Percentiles rank a stretch among this genome's conserved stretches.
These are phyloP conservation scores for Trichoderma koningii DNA, from an alignment of 2,329 filamentous ascomycete genomes.

Conservation along the genomic window DNA sequence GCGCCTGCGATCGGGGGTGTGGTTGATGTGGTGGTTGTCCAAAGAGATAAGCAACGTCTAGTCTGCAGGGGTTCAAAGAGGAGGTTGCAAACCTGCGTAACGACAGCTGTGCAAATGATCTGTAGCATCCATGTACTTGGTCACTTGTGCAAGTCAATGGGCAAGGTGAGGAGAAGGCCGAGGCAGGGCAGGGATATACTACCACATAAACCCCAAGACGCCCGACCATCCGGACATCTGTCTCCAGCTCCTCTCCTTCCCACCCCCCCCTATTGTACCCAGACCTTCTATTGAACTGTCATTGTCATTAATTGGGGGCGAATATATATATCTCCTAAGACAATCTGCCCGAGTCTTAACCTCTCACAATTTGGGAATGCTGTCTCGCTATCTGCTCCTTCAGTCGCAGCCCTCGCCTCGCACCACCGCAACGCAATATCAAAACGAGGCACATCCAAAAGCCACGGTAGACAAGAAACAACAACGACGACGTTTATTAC, in stretches of 20 bases:
- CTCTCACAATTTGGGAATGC: slow-evolving; percentile 6
- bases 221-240: background rate
- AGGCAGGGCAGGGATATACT: slow-evolving; percentile 2
- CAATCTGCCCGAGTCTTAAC: background rate
- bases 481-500: background rate
- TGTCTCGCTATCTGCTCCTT: background rate
- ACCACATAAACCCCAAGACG: slow-evolving; percentile 12
- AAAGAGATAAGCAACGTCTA: slow-evolving; percentile 12
- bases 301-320: background rate
- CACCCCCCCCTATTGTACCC: background rate
- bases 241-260: background rate
- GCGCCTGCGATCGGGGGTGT: background rate
- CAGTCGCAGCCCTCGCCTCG: background rate
- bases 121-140: slow-evolving; percentile 8
- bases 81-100: background rate
- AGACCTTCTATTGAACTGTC: background rate
- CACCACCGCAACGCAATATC: background rate
- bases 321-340: background rate
- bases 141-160: background rate
- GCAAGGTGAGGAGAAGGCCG: slow-evolving; percentile 15
- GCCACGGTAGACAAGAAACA: background rate
- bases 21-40: background rate
- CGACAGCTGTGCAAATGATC: background rate
- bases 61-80: background rate
- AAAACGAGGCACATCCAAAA: background rate